Evolutionary conservation across 768 basidiomycete genomes (phyloP).

Genomic region (Leccinum subgranulosum): DNA sequence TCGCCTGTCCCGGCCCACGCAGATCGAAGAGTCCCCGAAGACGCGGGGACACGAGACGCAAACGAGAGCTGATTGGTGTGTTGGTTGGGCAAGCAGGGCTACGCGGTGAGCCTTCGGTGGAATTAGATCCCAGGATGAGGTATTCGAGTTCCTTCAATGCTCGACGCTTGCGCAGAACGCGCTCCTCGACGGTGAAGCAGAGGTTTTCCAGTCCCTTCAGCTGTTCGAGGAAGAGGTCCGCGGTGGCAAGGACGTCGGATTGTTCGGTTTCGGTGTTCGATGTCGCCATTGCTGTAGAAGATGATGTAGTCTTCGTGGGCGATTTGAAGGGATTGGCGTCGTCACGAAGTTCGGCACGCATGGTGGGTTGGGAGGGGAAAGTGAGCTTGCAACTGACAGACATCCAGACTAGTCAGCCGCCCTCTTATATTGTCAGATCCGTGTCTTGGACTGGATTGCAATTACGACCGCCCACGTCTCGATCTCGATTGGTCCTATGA

Average conservation of each 20-base stretch:
- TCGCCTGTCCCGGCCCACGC: conserved; percentile 23
- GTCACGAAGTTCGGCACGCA: conserved; percentile 5
- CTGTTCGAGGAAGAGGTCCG: conserved; percentile 28
- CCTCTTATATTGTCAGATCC: not conserved
- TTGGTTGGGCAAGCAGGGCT: conserved; percentile 21
- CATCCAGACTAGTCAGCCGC: not conserved
- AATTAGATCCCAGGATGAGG: conserved; percentile 14
- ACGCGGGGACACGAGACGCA: conserved; percentile 22
- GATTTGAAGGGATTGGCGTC: conserved; percentile 21
- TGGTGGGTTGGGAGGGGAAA: not conserved
- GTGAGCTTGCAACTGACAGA: not conserved
- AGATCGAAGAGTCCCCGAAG: conserved; percentile 32
- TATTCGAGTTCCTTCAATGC: conserved; percentile 23
- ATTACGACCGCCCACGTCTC: conserved; percentile 1
- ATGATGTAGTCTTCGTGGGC: conserved; percentile 8
- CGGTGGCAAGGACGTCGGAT: conserved; percentile 27
- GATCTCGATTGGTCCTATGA: not conserved
- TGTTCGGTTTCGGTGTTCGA: conserved; percentile 2
- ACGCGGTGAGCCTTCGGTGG: conserved; percentile 10
- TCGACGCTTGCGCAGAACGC: conserved; percentile 21
- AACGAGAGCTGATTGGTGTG: conserved; percentile 17
- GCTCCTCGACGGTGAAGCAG: conserved; percentile 21
- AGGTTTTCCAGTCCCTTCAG: conserved; percentile 24
- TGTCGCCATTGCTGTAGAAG: not conserved
- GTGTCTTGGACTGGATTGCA: conserved; percentile 7